Base-by-base conservation (phyloP, 768 basidiomycete genomes). In the Suillus bovinus region DNA sequence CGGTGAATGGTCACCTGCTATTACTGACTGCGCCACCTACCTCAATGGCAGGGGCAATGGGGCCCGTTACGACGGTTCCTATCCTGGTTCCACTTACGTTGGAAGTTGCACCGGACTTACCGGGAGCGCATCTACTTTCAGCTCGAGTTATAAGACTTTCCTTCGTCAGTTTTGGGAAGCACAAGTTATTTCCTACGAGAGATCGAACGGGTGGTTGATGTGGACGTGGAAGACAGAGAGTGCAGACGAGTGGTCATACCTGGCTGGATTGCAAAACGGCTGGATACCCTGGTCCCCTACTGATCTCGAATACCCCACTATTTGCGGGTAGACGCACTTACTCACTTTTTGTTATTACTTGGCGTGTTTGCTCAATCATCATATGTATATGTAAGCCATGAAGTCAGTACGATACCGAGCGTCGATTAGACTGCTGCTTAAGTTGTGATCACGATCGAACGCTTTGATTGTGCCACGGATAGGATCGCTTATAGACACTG, bases 221-320 rank as follows among this genome's bases (percentile, higher is more conserved):
- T 92, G 91, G 91, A 85, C 89, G 1, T 93, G 91, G 91, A 93
- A 93, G 77, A 74, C 91, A 0, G 92, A 94, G 74, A 77, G 77
- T 64, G 88, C 91, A 3, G 90, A 93, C 64, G 95, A 96, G 62
- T 97, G 95, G 95, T 82, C 89, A 0, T 96, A 96, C 78, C 84
- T 90, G 65, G 87, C 89, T 50, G 93, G 93, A 44, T 78, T 96
- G 38, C 73, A 78, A 14, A 82, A 87, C 63, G 94, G 94, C 24
- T 95, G 91, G 92, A 95, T 96, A 71, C 94, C 94, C 10, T 72
- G 80, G 64, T 72, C 81, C 71, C 83, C 86, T 2, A 80, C 81
- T 10, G 42, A 81, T 42, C 72, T 78, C 58, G 9, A 50, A 68
- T 92, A 84, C 74, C 89, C 87, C 17, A 81, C 78, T 66, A 89